phyloP scores from a whole-genome alignment of 805 yeast genomes.

The Candida morakotiae region DNA sequence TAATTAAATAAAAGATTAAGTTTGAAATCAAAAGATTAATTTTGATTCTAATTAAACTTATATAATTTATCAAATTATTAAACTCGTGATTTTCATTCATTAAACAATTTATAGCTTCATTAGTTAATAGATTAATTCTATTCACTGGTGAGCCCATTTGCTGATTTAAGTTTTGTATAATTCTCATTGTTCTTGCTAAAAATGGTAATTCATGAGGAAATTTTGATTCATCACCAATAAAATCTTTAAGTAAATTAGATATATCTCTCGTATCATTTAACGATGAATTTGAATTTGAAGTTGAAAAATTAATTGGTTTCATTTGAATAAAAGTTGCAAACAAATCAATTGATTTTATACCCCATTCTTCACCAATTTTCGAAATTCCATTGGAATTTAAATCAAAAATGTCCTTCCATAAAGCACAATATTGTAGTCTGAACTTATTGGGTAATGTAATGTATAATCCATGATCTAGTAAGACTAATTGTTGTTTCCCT shows the following conservation, averaged over 20 bases:
- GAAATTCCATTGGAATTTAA: conserved; percentile 46
- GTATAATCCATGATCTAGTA: conserved; percentile 74
- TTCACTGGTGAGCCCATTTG: conserved; percentile 71
- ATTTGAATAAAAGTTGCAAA: conserved; percentile 55
- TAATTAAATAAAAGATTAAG: conserved; percentile 26
- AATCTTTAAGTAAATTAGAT: conserved; percentile 47
- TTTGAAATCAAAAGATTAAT: conserved; percentile 24
- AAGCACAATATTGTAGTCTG: conserved; percentile 49
- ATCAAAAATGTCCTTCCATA: conserved; percentile 63
- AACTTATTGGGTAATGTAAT: conserved; percentile 49
- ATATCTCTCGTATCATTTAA: conserved; percentile 30
- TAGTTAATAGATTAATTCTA: conserved; percentile 58
- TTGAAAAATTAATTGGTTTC: conserved; percentile 40
- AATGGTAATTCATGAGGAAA: conserved; percentile 67
- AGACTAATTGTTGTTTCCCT: conserved; percentile 53
- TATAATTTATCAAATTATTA: conserved; percentile 9
- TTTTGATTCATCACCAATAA: conserved; percentile 57
- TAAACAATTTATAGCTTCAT: conserved; percentile 42
- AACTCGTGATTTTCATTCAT: conserved; percentile 9
- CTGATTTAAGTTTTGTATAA: conserved; percentile 67
- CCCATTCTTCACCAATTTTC: conserved; percentile 58
- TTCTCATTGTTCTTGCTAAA: conserved; percentile 67
- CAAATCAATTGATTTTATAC: conserved; percentile 60
- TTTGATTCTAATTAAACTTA: conserved; percentile 17
- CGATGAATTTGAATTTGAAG: conserved; percentile 1